phyloP scores from a whole-genome alignment of 2,329 filamentous ascomycete genomes.

The Bipolaris zeicola region DNA sequence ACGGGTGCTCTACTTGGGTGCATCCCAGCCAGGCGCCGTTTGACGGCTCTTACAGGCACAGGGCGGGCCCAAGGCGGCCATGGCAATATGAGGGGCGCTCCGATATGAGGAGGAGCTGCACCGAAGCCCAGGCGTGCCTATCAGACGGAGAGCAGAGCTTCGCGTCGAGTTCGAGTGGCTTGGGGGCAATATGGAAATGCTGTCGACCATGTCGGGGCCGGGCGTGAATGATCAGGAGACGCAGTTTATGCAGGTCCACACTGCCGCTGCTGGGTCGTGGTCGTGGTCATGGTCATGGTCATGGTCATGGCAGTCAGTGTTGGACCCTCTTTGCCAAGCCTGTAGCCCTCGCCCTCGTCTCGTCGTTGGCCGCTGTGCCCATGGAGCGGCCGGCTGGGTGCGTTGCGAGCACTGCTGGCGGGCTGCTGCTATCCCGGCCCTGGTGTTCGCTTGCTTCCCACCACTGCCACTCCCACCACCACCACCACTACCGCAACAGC shows the following conservation, averaged over 20 bases:
- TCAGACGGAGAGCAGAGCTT: slow-evolving; percentile 20
- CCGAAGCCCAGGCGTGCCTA: slow-evolving; percentile 28
- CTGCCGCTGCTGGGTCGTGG: slow-evolving; percentile 27
- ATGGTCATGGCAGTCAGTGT: slow-evolving; percentile 24
- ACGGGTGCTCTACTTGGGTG: too few species aligned
- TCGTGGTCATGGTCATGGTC: slow-evolving; percentile 18
- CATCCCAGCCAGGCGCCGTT: slow-evolving; percentile 8
- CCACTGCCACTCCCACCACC: too few species aligned
- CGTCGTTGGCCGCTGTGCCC: slow-evolving; percentile 16
- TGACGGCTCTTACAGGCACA: slow-evolving; percentile 28
- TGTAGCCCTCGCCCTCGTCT: slow-evolving; percentile 22
- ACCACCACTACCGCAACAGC: background rate
- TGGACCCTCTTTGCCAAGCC: slow-evolving; percentile 25
- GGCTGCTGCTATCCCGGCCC: slow-evolving; percentile 16
- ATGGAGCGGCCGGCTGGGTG: slow-evolving; percentile 41
- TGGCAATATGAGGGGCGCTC: slow-evolving; percentile 28
- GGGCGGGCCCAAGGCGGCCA: slow-evolving; percentile 23
- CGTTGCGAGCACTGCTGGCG: slow-evolving; percentile 16
- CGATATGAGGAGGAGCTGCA: slow-evolving; percentile 33
- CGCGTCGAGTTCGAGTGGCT: slow-evolving; percentile 23
- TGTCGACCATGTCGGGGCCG: slow-evolving; percentile 25
- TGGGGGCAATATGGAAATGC: slow-evolving; percentile 36
- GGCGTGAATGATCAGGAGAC: slow-evolving; percentile 29
- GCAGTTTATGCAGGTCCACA: slow-evolving; percentile 42
- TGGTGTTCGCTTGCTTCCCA: too few species aligned